These are phyloP conservation scores for Colletotrichum magnum DNA, from an alignment of 2,329 filamentous ascomycete species.

Conservation along the genomic window DNA sequence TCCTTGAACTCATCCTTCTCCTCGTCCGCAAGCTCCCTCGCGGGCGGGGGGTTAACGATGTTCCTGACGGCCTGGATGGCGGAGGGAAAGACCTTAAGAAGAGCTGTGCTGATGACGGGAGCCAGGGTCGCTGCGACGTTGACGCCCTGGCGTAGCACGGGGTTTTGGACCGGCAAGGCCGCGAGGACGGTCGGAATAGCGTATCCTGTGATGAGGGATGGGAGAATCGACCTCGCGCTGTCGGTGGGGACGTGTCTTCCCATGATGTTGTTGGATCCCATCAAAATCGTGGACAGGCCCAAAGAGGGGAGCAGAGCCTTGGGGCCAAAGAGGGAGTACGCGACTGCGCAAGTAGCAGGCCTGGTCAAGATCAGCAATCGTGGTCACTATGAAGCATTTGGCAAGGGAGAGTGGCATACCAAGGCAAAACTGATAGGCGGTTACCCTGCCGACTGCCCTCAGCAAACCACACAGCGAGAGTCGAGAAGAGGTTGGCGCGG, in stretches of 20 bases:
- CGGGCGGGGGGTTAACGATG: background rate
- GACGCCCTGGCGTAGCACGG: background rate
- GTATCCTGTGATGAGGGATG: constrained; percentile 14
- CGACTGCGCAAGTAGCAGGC: constrained; percentile 7
- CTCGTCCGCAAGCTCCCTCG: background rate
- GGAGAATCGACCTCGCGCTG: constrained; percentile 7
- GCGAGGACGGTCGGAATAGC: background rate
- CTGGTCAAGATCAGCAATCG: background rate
- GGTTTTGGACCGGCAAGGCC: constrained; percentile 4
- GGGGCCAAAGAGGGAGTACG: constrained; percentile 6
- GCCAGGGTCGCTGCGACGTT: background rate
- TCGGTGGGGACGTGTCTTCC: constrained; percentile 18
- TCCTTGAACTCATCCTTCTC: constrained; percentile 1
- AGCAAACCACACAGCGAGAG: constrained; percentile 10
- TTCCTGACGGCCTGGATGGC: constrained; percentile 9
- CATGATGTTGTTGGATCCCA: constrained; percentile 10
- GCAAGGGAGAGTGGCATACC: background rate
- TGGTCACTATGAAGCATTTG: background rate
- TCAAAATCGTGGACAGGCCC: background rate
- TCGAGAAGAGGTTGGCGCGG: constrained; percentile 12
- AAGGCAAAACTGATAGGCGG: background rate
- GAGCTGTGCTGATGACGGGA: background rate
- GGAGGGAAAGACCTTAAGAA: background rate
- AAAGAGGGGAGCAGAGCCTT: constrained; percentile 17
- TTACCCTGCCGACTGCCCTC: constrained; percentile 15